Evolutionary conservation across 352 stramenopile species (phyloP).

Genomic region (Globisporangium okanoganense): DNA sequence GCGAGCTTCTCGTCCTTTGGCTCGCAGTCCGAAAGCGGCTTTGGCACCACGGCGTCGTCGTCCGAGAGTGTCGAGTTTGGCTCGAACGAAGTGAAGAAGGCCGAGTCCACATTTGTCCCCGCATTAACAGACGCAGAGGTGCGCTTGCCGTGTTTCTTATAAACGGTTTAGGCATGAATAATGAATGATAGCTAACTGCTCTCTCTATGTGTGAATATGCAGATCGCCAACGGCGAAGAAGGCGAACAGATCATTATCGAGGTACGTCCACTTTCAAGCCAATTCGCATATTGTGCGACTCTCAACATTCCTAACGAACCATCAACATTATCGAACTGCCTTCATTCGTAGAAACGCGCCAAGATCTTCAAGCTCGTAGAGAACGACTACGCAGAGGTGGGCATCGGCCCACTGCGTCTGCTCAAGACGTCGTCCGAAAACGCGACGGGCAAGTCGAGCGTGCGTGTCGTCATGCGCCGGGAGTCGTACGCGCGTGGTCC

Average conservation of each 20-base stretch:
- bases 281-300: too few species aligned
- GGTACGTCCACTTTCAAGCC: slow-evolving; percentile 21
- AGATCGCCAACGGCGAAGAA: slow-evolving; percentile 65
- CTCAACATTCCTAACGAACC: too few species aligned
- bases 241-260: slow-evolving; percentile 64
- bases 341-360: slow-evolving; percentile 50
- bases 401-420: slow-evolving; percentile 65
- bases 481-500: slow-evolving; percentile 70
- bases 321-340: too few species aligned
- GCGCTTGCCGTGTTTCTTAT: not conserved
- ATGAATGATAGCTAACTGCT: not conserved
- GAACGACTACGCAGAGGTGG: slow-evolving; percentile 72
- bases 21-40: slow-evolving; percentile 32
- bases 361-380: slow-evolving; percentile 81
- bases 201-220: not conserved
- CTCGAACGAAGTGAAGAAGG: slow-evolving; percentile 37
- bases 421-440: slow-evolving; percentile 43
- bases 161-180: not conserved
- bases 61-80: slow-evolving; percentile 49
- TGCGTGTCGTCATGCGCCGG: slow-evolving; percentile 73
- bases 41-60: slow-evolving; percentile 32
- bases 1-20: slow-evolving; percentile 62
- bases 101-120: slow-evolving; percentile 37
- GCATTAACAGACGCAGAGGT: slow-evolving; percentile 71
- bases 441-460: slow-evolving; percentile 39